Percentiles rank a stretch among this genome's conserved stretches.
Evolutionary conservation across 202 grass and related monocot genomes (phyloP).

Genomic region (Dendrocalamus latiflorus): DNA sequence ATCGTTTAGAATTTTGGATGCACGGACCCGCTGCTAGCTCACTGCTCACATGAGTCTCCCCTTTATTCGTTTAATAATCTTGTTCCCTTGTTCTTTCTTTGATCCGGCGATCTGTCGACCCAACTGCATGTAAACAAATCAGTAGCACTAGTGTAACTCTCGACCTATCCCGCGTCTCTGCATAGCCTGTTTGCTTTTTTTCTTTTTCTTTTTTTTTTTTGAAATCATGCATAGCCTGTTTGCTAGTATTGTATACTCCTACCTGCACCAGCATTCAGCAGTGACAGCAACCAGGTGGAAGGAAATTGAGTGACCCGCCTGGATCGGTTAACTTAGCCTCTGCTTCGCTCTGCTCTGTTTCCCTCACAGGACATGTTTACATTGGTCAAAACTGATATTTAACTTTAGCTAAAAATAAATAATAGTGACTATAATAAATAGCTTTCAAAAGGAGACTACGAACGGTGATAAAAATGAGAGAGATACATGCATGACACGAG

Average conservation of each 20-base stretch:
- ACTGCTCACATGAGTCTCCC: not conserved
- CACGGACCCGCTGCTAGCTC: not conserved
- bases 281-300: not conserved
- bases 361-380: no score
- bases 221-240: no score
- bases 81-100: not conserved
- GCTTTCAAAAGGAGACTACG: no score
- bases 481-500: no score
- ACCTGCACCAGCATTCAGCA: not conserved
- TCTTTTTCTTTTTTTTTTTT: no score
- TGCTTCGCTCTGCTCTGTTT: not conserved
- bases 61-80: not conserved
- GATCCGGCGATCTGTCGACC: not conserved
- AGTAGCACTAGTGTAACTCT: not conserved
- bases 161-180: not conserved
- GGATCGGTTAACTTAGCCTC: not conserved
- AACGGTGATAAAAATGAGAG: no score
- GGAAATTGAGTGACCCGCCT: not conserved
- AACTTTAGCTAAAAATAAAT: no score
- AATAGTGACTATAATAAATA: no score
- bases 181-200: no score
- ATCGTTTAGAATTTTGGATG: no score
- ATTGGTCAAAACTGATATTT: no score
- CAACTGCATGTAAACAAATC: not conserved
- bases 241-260: not conserved